Evolutionary conservation across 805 yeast species (phyloP).

Genomic region (Metschnikowia vanudenii): DNA sequence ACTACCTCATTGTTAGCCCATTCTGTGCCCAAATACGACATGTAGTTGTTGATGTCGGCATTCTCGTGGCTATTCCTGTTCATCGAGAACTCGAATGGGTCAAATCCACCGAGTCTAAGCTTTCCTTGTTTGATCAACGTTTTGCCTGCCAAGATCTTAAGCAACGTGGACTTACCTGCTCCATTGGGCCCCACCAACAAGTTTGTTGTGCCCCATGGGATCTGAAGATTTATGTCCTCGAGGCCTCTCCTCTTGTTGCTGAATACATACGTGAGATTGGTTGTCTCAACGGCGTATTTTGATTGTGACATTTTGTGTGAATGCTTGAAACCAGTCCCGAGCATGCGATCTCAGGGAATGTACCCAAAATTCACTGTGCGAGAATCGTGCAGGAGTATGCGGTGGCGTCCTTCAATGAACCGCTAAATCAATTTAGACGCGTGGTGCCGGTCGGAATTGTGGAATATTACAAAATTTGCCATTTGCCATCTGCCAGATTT

Average conservation of each 20-base stretch:
- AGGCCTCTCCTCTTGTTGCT: conserved; percentile 60
- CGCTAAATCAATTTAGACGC: no score
- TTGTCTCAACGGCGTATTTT: conserved; percentile 56
- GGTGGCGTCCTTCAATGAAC: no score
- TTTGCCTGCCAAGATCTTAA: conserved; percentile 86
- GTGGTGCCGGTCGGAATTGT: no score
- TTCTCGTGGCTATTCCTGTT: conserved; percentile 44
- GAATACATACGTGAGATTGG: conserved; percentile 66
- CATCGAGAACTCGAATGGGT: conserved; percentile 73
- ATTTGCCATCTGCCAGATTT: no score
- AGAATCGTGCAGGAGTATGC: not conserved
- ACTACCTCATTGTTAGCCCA: conserved; percentile 95
- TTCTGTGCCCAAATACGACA: conserved; percentile 91
- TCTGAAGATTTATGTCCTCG: conserved; percentile 54
- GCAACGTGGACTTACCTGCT: conserved; percentile 91
- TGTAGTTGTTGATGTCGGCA: conserved; percentile 46
- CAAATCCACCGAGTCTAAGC: conserved; percentile 73
- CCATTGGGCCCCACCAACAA: conserved; percentile 92
- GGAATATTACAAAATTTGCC: no score
- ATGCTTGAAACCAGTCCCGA: no score
- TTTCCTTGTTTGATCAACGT: conserved; percentile 74
- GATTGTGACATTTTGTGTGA: conserved; percentile 10
- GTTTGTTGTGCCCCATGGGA: conserved; percentile 73
- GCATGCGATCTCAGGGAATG: not conserved
- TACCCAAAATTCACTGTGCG: not conserved